Percentiles rank a stretch among this genome's conserved stretches.
phyloP scores from a whole-genome alignment of 352 stramenopile species.

The Globisporangium alternatum region DNA sequence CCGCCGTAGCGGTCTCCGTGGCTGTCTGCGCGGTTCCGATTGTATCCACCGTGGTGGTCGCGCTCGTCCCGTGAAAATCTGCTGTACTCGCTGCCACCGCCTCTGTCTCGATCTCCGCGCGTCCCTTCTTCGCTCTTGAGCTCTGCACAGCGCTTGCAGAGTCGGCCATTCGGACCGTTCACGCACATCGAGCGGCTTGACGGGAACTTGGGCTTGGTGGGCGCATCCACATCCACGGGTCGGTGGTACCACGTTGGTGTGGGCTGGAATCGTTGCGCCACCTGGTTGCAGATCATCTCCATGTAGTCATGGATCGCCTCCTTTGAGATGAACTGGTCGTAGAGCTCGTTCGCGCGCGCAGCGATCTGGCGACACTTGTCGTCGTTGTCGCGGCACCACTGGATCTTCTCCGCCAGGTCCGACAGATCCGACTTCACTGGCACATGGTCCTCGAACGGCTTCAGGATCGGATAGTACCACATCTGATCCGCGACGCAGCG shows the following conservation, averaged over 20 bases:
- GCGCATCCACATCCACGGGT: conserved; percentile 46
- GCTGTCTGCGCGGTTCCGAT: conserved; percentile 9
- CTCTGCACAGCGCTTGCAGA: conserved; percentile 70
- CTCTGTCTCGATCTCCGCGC: conserved; percentile 15
- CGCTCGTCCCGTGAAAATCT: conserved; percentile 23
- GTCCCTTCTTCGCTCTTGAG: conserved; percentile 57
- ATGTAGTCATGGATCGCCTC: conserved; percentile 97
- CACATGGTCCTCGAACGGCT: conserved; percentile 97
- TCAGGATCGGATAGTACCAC: conserved; percentile 96
- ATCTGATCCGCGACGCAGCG: conserved; percentile 95
- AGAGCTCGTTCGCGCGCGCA: conserved; percentile 91
- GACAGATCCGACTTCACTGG: conserved; percentile 96
- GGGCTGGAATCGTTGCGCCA: conserved; percentile 87
- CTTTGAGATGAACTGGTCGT: conserved; percentile 91
- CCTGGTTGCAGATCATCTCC: conserved; percentile 92
- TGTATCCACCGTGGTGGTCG: conserved; percentile 13
- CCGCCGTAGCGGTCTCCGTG: conserved; percentile 12
- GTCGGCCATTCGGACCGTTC: conserved; percentile 44
- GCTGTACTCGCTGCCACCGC: conserved; percentile 18
- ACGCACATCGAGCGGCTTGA: conserved; percentile 57
- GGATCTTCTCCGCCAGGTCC: conserved; percentile 97
- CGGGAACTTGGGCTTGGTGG: conserved; percentile 57
- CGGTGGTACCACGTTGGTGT: conserved; percentile 64
- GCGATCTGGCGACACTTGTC: conserved; percentile 95
- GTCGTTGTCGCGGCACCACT: conserved; percentile 97